Base-by-base conservation (phyloP, 345 rosid genomes). In the Bretschneidera sinensis region DNA sequence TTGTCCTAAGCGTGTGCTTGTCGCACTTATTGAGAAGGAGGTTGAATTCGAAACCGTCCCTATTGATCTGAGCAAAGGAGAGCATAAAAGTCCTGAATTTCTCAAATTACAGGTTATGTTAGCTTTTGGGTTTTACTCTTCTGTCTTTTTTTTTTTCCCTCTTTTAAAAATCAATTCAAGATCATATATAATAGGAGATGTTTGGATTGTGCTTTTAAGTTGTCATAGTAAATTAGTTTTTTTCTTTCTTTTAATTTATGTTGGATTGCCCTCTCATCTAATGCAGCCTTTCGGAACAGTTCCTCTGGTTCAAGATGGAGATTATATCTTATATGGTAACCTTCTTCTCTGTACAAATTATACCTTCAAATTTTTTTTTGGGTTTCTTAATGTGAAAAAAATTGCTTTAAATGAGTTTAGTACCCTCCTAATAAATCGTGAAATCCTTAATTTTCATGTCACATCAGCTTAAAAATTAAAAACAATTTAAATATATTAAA, bases 281-380 rank as follows among this genome's bases (percentile, higher is more conserved):
- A 35, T 63, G 22, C 75, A 85, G 96, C 96, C 96, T 70, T 88
- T 85, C 55, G 92, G 92, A 68, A 25, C 67, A 1, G 58, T 84
- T 55, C 96, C 90, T 51, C 81, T 82, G n/a, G 71, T 83, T 69
- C 75, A 80, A 64, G 92, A 88, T 63, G 96, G 85, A 54, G 92
- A 88, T 62, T 82, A 68, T 62, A 79, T 76, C 57, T 62, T 88
- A 43, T 83, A 55, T 43, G 96, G 96, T 88, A 79, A 54, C n/a
- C 25, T 58, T 31, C n/a, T 21, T 45, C 39, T 51, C 23, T n/a
- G n/a, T n/a, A n/a, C n/a, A n/a, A n/a, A n/a, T n/a, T n/a, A n/a
- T n/a, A n/a, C n/a, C n/a, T n/a, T n/a, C n/a, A n/a, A n/a, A n/a
- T n/a, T n/a, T n/a, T n/a, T n/a, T n/a, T n/a, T n/a, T n/a, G n/a